Base-by-base conservation (phyloP, 805 yeast species). In the Metschnikowia colocasiae region DNA sequence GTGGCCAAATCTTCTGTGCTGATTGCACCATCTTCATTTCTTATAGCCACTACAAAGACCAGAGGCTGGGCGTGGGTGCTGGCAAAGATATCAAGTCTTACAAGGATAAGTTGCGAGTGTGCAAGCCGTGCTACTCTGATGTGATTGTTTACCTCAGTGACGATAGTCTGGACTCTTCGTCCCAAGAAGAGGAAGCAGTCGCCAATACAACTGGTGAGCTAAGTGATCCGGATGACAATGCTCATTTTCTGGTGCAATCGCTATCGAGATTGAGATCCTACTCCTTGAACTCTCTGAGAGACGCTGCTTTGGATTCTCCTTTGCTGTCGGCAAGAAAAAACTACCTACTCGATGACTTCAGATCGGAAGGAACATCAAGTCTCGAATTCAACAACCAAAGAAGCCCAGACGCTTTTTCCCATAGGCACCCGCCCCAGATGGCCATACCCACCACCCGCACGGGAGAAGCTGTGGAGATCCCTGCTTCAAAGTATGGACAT, bases 1-100 rank as follows among this genome's bases (percentile, higher is more conserved):
- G 99, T 67, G 99, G 99, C 2, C 96, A 91, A 63, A 91, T 92
- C 41, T 92, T 91, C 60, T 92, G 99, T 64, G 76, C 85, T 37
- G 74, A 77, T 8, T 92, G 99, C 64, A 88, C 97, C 0, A 68
- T 79, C 2, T 78, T 89, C 56, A 70, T 58, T 68, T 88, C 58
- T 59, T 85, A 50, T 88, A 94, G 41, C 31, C 73, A 71, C 49
- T 74, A 72, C 50, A 69, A 68, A 44, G 72, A 68, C 44, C 71
- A 70, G 47, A 47, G 73, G 36, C 63, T 54, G 33, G 59, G 30
- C n/a, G 46, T 41, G 39, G 27, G 43, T 29, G 22, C 36, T 13
- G 37, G 47, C n/a, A 47, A 41, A 25, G 47, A 40, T 15, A 26
- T 49, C 19, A 54, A 54, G 39, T 74, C 62, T 74, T 87, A 71